phyloP scores from a whole-genome alignment of 163 green algal species.

The Scenedesmus sp. region DNA sequence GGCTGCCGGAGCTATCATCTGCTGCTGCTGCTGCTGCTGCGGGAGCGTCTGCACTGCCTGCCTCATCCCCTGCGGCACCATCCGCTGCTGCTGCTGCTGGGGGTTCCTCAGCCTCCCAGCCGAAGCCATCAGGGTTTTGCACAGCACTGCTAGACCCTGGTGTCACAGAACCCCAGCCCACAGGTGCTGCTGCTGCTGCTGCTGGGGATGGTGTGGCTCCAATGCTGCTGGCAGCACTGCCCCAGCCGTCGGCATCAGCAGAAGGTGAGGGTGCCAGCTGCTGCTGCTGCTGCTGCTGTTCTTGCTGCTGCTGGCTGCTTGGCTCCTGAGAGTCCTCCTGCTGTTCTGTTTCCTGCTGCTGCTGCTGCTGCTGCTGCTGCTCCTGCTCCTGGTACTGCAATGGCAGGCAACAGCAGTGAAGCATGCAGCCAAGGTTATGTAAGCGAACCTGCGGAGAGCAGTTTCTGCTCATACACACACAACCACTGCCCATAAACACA shows the following conservation, averaged over 20 bases:
- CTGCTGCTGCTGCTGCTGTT: not conserved
- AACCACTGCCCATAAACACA: too few species aligned
- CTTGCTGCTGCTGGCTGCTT: not conserved
- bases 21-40: not conserved
- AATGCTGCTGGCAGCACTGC: not conserved
- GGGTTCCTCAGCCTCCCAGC: not conserved
- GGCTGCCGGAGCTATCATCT: not conserved
- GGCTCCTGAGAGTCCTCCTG: not conserved
- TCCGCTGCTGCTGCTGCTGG: not conserved
- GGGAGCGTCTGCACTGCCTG: not conserved
- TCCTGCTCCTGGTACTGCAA: slow-evolving; percentile 1
- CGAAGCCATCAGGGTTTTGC: not conserved
- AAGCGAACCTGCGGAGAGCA: not conserved
- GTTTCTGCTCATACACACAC: too few species aligned
- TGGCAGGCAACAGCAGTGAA: not conserved
- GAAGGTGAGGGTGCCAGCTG: not conserved
- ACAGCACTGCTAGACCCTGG: not conserved
- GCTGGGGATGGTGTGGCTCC: not conserved
- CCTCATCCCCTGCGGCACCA: not conserved
- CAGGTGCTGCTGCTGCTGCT: not conserved
- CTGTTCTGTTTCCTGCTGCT: not conserved
- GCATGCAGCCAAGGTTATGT: not conserved
- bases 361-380: not conserved
- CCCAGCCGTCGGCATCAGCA: not conserved
- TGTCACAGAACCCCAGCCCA: not conserved